These are phyloP conservation scores for Fomitopsis betulina DNA, from an alignment of 1,284 basidiomycete species.

Conservation along the genomic window DNA sequence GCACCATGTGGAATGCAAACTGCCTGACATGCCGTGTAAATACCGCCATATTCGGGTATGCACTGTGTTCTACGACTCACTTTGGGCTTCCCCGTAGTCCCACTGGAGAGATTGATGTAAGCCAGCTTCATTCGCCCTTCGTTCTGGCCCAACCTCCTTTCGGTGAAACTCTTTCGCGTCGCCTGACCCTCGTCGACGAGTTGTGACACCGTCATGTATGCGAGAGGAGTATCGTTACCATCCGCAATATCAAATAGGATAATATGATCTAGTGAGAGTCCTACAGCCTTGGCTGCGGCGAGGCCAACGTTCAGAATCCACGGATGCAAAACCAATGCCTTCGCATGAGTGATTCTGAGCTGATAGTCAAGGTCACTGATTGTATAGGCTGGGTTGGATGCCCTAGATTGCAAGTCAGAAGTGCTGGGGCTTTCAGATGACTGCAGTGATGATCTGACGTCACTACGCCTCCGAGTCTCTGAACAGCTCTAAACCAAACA, in stretches of 20 bases:
- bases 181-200: conserved; percentile 51
- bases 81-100: conserved; percentile 82
- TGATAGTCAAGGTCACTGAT: conserved; percentile 64
- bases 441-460: conserved; percentile 30
- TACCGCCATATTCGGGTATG: not conserved
- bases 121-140: conserved; percentile 69
- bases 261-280: conserved; percentile 51
- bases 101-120: conserved; percentile 75
- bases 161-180: conserved; percentile 39
- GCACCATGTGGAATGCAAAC: conserved; percentile 68
- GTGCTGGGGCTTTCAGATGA: not conserved
- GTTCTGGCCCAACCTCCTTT: conserved; percentile 48
- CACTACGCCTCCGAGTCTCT: conserved; percentile 67
- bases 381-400: conserved; percentile 69
- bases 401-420: conserved; percentile 21
- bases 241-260: conserved; percentile 41
- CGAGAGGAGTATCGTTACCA: not conserved
- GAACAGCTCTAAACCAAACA: conserved; percentile 44
- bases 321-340: conserved; percentile 57
- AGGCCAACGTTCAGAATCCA: conserved; percentile 45
- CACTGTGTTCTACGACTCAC: conserved; percentile 28
- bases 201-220: conserved; percentile 40
- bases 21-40: conserved; percentile 35
- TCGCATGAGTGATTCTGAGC: conserved; percentile 48
- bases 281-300: conserved; percentile 44